Evolutionary conservation across 1,139 yeast genomes (phyloP).

Genomic region (Lodderomyces pseudojiufengensis): DNA sequence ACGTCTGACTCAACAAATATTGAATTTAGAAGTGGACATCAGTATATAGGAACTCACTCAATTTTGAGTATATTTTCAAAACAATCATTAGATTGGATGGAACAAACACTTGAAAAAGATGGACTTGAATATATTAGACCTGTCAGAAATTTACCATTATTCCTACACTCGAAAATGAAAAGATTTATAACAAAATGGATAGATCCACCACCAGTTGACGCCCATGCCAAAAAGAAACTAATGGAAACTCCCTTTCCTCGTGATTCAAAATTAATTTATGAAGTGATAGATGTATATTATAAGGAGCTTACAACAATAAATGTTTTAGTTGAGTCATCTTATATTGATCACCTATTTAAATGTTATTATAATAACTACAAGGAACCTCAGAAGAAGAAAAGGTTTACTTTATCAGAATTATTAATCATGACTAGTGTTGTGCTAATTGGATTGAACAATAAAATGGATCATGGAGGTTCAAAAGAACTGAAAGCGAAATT

Average conservation of each 20-base stretch:
- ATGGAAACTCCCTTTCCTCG: constrained; percentile 28
- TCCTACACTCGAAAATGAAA: constrained; percentile 21
- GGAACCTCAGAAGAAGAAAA: constrained; percentile 9
- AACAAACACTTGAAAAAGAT: constrained; percentile 22
- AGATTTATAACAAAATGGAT: constrained; percentile 28
- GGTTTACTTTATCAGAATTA: constrained; percentile 26
- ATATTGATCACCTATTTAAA: constrained; percentile 20
- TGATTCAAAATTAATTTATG: constrained; percentile 21
- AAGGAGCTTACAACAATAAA: constrained; percentile 15
- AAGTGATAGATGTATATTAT: constrained; percentile 22
- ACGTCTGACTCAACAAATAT: constrained; percentile 1
- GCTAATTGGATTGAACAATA: constrained; percentile 23
- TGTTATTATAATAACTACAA: constrained; percentile 17
- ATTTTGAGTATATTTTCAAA: constrained; percentile 35
- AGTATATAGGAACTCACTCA: constrained; percentile 39
- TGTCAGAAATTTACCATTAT: constrained; percentile 29
- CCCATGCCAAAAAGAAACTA: constrained; percentile 17
- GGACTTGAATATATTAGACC: constrained; percentile 24
- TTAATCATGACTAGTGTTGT: constrained; percentile 32
- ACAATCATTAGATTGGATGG: constrained; percentile 35
- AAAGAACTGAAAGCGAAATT: constrained; percentile 9
- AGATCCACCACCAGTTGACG: constrained; percentile 29
- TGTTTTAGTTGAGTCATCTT: constrained; percentile 16
- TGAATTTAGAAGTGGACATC: constrained; percentile 12
- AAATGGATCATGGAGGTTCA: constrained; percentile 16